Evolutionary conservation across 2,329 filamentous ascomycete genomes (phyloP).

Genomic region (Pseudopyricularia javanii): DNA sequence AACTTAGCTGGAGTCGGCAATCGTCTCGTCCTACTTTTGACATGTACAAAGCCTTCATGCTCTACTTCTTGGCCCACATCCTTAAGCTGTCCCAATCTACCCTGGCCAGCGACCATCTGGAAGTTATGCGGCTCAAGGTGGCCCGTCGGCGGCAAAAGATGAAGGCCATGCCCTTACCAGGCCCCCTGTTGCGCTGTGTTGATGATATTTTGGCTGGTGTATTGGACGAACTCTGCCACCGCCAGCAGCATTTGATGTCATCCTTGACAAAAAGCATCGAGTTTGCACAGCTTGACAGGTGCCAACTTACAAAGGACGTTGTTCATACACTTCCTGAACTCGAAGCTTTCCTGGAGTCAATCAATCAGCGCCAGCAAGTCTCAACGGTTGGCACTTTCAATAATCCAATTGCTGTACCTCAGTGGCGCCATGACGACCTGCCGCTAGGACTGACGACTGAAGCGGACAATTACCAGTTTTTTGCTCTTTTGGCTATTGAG

Average conservation of each 20-base stretch:
- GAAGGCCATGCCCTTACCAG: neutral
- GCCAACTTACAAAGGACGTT: neutral
- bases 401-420: neutral
- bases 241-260: neutral
- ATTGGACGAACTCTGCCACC: neutral
- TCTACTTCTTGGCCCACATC: neutral
- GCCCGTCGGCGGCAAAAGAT: neutral
- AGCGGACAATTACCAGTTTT: neutral
- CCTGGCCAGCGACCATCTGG: neutral
- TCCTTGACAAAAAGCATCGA: no score
- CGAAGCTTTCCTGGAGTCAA: neutral
- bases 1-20: neutral
- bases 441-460: neutral
- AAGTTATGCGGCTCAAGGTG: neutral
- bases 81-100: neutral
- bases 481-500: constrained; percentile 29
- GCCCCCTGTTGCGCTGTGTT: neutral
- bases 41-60: constrained; percentile 1
- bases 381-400: neutral
- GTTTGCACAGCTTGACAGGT: neutral
- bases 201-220: neutral
- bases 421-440: neutral
- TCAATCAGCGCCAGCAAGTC: neutral
- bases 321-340: neutral
- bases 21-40: neutral